A percentile compares a stretch with the other conserved stretches of the same genome.
Evolutionary conservation across 2,329 filamentous ascomycete genomes (phyloP).

Genomic region (Hypocrella siamensis): DNA sequence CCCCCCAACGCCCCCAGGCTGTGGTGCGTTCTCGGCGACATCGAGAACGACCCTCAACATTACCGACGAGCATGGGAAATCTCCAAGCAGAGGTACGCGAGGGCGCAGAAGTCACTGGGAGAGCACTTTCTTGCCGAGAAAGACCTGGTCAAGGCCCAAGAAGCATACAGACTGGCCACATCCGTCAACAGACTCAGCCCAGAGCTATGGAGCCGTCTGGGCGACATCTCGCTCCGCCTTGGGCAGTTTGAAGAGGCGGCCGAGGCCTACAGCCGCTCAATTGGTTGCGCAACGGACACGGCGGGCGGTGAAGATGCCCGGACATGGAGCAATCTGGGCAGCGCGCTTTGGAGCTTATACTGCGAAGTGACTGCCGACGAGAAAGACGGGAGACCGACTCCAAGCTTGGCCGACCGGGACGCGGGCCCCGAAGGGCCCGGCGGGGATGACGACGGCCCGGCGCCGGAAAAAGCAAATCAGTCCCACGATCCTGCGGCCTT

Average conservation of each 20-base stretch:
- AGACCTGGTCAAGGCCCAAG: constrained; percentile 52
- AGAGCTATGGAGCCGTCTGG: constrained; percentile 76
- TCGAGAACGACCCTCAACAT: constrained; percentile 57
- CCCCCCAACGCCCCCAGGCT: constrained; percentile 74
- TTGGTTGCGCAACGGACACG: constrained; percentile 41
- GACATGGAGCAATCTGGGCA: constrained; percentile 89
- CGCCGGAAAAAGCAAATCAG: constrained; percentile 8
- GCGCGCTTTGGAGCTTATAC: constrained; percentile 59
- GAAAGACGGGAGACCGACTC: no score
- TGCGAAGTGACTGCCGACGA: constrained; percentile 30
- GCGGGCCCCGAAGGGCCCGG: constrained; percentile 6
- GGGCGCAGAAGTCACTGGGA: constrained; percentile 77
- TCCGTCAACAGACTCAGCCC: constrained; percentile 67
- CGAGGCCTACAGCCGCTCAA: constrained; percentile 68
- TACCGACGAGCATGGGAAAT: constrained; percentile 83
- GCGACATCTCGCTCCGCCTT: constrained; percentile 72
- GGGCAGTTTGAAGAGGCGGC: constrained; percentile 64
- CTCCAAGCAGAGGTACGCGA: constrained; percentile 63
- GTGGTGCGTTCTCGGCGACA: constrained; percentile 85
- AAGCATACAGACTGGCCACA: constrained; percentile 66
- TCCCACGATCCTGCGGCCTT: constrained; percentile 40
- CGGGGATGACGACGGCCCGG: constrained; percentile 13
- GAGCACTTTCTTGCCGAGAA: constrained; percentile 56
- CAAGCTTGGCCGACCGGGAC: constrained; percentile 8
- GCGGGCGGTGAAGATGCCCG: constrained; percentile 80